phyloP scores from a whole-genome alignment of 78 protist genomes.

The Pelomyxa schiedti region DNA sequence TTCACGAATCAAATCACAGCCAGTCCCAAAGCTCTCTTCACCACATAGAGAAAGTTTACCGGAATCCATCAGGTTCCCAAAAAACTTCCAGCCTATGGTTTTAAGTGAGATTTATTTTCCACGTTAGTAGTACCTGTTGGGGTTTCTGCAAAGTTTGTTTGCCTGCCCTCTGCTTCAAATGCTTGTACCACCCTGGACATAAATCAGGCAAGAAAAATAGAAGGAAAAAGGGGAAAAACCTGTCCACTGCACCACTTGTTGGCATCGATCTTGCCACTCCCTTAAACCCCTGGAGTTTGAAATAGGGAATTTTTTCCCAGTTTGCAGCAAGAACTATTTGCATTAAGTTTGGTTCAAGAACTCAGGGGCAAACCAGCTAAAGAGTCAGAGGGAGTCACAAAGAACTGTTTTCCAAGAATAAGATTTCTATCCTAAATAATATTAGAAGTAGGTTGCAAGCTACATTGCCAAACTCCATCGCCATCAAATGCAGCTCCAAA shows the following conservation, averaged over 20 bases:
- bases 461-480: constrained; percentile 57
- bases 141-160: constrained; percentile 42
- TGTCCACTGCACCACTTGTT: constrained; percentile 73
- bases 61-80: constrained; percentile 92
- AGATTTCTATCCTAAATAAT: constrained; percentile 79
- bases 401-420: constrained; percentile 78
- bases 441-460: not conserved
- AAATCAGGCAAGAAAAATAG: constrained; percentile 1
- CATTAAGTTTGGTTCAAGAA: no score
- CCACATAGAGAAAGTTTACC: constrained; percentile 71
- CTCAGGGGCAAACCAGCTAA: no score
- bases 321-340: constrained; percentile 83
- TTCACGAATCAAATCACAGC: constrained; percentile 89
- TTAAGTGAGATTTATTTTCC: no score
- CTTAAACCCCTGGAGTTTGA: constrained; percentile 45
- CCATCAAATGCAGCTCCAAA: constrained; percentile 96
- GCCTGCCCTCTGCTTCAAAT: constrained; percentile 16
- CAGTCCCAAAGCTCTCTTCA: constrained; percentile 96
- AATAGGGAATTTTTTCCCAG: constrained; percentile 62
- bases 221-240: not conserved
- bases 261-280: constrained; percentile 94
- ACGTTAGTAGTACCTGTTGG: no score
- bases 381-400: constrained; percentile 92
- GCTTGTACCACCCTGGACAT: constrained; percentile 23
- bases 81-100: constrained; percentile 99